Conservation (phyloP, 805 yeast genomes). For the Spathaspora sp. region DNA sequence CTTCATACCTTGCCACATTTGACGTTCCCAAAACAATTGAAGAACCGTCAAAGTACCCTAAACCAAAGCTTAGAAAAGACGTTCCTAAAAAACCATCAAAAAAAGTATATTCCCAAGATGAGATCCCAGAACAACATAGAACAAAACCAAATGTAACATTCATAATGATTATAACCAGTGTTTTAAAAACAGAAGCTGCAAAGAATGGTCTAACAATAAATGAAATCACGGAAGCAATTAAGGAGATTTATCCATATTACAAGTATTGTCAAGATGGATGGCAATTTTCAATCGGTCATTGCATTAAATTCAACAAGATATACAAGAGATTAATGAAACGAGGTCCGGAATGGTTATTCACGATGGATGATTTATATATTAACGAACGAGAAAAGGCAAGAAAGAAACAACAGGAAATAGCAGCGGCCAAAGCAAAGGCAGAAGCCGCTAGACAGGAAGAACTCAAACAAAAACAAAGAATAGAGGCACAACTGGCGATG, state of each 20-base stretch:
- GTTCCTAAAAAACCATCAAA: conserved; percentile 49
- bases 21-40: conserved; percentile 32
- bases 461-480: conserved; percentile 41
- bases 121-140: conserved; percentile 84
- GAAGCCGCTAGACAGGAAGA: conserved; percentile 53
- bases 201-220: conserved; percentile 59
- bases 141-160: conserved; percentile 81
- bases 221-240: conserved; percentile 83
- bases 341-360: conserved; percentile 81
- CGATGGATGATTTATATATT: conserved; percentile 79
- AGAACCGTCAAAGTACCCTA: conserved; percentile 27
- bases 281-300: conserved; percentile 94
- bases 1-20: conserved; percentile 18
- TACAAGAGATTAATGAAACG: conserved; percentile 59
- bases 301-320: conserved; percentile 79
- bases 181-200: conserved; percentile 63
- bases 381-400: conserved; percentile 77
- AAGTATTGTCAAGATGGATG: conserved; percentile 95
- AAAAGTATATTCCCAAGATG: conserved; percentile 70
- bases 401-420: conserved; percentile 58
- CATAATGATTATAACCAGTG: conserved; percentile 75
- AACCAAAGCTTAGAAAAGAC: conserved; percentile 29
- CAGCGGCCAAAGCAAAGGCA: conserved; percentile 56
- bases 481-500: conserved; percentile 23
- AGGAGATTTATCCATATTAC: conserved; percentile 86